These are phyloP conservation scores for Plasmopara viticola DNA, from an alignment of 352 stramenopile species.

Conservation along the genomic window DNA sequence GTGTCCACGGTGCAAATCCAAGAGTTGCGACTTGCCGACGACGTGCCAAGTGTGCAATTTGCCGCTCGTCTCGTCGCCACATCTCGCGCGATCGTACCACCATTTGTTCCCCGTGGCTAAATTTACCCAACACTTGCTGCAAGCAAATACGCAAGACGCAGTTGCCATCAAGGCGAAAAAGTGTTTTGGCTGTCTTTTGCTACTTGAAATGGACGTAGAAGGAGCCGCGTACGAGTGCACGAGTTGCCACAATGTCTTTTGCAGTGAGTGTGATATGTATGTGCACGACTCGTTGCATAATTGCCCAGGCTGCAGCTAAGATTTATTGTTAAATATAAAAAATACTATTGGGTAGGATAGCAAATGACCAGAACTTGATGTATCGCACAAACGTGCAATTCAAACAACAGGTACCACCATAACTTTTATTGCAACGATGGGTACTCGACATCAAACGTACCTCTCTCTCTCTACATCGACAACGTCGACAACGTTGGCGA, in stretches of 20 bases:
- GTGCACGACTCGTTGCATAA: conserved; percentile 98
- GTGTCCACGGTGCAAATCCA: conserved; percentile 92
- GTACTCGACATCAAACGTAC: too few species aligned
- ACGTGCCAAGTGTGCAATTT: conserved; percentile 96
- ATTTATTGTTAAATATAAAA: neutral
- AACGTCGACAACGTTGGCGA: too few species aligned
- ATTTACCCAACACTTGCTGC: conserved; percentile 78
- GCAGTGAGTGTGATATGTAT: conserved; percentile 96
- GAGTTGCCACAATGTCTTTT: conserved; percentile 91
- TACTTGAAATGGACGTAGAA: conserved; percentile 40
- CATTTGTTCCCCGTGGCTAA: conserved; percentile 96
- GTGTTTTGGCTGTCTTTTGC: conserved; percentile 78
- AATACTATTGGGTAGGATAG: too few species aligned
- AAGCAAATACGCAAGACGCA: conserved; percentile 14
- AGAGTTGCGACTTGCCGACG: conserved; percentile 92
- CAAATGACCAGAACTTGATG: too few species aligned
- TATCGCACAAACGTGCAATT: too few species aligned
- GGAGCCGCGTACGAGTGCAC: conserved; percentile 77
- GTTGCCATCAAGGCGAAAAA: conserved; percentile 32
- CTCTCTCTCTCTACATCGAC: too few species aligned
- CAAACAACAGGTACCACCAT: too few species aligned
- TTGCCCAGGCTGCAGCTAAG: conserved; percentile 91
- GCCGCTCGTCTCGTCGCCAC: conserved; percentile 94
- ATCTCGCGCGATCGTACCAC: conserved; percentile 96
- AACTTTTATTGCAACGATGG: too few species aligned